A percentile compares a stretch with the other conserved stretches of the same genome.
Conservation (phyloP, 345 rosid species). For the Syzygium jambos region DNA sequence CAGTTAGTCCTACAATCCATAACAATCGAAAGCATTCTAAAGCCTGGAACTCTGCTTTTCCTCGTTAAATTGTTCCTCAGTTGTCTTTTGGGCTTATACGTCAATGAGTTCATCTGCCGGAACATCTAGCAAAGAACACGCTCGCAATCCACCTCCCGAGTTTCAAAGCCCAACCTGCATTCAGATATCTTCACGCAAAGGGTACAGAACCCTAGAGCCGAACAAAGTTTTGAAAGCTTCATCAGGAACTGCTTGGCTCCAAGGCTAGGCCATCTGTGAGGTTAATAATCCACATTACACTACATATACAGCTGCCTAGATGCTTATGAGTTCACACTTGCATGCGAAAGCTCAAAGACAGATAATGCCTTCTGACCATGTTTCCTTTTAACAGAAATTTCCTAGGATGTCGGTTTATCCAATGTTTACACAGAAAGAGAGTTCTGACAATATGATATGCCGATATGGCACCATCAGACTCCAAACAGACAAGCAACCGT, state of each 20-base stretch:
- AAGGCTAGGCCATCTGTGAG: background rate
- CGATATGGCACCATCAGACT: background rate
- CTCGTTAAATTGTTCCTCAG: background rate
- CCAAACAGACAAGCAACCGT: background rate
- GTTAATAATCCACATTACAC: background rate
- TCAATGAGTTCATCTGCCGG: background rate
- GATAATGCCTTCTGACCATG: background rate
- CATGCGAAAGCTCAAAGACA: background rate
- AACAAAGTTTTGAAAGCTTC: background rate
- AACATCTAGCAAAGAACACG: background rate
- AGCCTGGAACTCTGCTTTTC: background rate
- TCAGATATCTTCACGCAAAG: background rate
- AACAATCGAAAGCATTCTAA: background rate
- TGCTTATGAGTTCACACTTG: background rate
- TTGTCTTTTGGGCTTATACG: background rate
- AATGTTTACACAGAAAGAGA: background rate
- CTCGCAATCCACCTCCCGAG: background rate
- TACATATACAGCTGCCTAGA: background rate
- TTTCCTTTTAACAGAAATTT: background rate
- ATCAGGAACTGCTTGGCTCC: background rate
- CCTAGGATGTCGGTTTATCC: background rate
- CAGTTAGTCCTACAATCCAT: background rate
- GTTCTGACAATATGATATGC: background rate
- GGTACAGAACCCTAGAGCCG: background rate
- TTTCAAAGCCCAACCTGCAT: background rate